Evolutionary conservation across 2,329 filamentous ascomycete species (phyloP).

Genomic region (Colletotrichum sp.): DNA sequence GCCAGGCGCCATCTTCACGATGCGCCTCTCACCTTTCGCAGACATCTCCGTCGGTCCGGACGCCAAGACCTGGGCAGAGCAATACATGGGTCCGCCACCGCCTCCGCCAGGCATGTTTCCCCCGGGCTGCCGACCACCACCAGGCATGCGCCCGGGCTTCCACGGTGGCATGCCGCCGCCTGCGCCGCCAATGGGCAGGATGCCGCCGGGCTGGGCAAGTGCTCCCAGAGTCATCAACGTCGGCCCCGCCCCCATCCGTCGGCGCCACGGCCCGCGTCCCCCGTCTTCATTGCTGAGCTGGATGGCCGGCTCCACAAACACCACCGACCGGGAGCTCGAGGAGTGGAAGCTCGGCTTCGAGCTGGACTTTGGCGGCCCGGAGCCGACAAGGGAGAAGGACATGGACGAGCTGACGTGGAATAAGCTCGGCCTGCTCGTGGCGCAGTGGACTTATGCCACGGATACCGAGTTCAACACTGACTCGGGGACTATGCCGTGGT

Average conservation of each 20-base stretch:
- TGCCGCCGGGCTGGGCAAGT: too few species aligned
- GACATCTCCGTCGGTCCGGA: neutral
- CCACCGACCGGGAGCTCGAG: neutral
- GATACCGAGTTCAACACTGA: conserved; percentile 5
- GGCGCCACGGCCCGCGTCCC: neutral
- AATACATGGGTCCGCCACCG: neutral
- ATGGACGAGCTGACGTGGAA: neutral
- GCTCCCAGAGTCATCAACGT: neutral
- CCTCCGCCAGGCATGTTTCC: neutral
- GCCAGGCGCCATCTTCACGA: neutral
- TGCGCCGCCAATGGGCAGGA: too few species aligned
- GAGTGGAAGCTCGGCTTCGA: neutral
- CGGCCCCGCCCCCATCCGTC: neutral
- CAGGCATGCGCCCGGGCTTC: too few species aligned
- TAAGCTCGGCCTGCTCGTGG: neutral
- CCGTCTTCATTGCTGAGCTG: neutral
- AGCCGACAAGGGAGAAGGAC: neutral
- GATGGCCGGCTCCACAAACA: neutral
- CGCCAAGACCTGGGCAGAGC: neutral
- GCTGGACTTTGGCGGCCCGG: conserved; percentile 1
- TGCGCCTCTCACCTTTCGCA: conserved; percentile 12
- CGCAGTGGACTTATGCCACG: conserved; percentile 6
- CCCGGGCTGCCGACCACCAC: neutral
- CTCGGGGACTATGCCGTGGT: conserved; percentile 1
- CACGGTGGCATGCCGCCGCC: too few species aligned